These are phyloP conservation scores for Lablab purpureus DNA, from an alignment of 306 rosid genomes.

Conservation along the genomic window DNA sequence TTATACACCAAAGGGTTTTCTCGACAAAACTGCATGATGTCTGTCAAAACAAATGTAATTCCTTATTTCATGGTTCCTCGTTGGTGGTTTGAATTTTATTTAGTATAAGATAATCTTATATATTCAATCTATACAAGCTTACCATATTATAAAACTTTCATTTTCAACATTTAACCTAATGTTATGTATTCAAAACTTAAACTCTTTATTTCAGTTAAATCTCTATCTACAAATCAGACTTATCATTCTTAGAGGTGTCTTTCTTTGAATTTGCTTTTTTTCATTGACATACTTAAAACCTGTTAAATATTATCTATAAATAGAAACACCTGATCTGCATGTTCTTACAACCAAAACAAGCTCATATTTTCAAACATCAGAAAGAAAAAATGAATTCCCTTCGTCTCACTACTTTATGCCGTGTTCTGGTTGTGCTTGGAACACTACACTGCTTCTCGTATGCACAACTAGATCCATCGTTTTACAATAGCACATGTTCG, in stretches of 20 bases:
- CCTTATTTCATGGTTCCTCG: neutral
- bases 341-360: neutral
- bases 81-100: neutral
- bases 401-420: constrained; percentile 14
- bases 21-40: neutral
- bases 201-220: too few relatives aligned
- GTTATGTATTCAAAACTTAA: too few relatives aligned
- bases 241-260: too few relatives aligned
- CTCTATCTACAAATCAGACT: too few relatives aligned
- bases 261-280: too few relatives aligned
- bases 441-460: constrained; percentile 39
- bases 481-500: constrained; percentile 49
- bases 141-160: too few relatives aligned
- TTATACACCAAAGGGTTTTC: neutral
- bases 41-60: too few relatives aligned
- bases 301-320: neutral
- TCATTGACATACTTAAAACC: too few relatives aligned
- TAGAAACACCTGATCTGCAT: neutral
- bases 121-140: too few relatives aligned
- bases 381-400: constrained; percentile 23
- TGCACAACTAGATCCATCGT: constrained; percentile 46
- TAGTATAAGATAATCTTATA: neutral
- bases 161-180: too few relatives aligned
- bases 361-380: neutral
- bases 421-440: constrained; percentile 36